These are phyloP conservation scores for Nakataea oryzae DNA, from an alignment of 2,329 filamentous ascomycete genomes.

Conservation along the genomic window DNA sequence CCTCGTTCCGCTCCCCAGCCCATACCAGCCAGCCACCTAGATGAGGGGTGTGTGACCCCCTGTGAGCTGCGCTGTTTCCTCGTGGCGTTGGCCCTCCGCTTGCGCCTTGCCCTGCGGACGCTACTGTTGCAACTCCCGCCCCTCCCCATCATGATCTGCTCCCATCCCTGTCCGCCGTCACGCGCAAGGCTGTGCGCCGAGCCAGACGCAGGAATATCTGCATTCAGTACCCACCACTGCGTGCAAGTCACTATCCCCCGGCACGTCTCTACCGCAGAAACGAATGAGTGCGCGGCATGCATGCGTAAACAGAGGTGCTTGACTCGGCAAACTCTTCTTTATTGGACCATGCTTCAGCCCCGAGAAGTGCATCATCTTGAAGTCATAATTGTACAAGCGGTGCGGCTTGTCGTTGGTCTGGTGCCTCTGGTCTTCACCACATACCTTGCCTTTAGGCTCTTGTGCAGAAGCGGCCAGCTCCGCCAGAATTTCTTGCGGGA, in stretches of 20 bases:
- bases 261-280: too few relatives aligned
- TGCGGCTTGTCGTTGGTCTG: background rate
- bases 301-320: background rate
- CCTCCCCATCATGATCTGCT: background rate
- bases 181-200: background rate
- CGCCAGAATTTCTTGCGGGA: too few relatives aligned
- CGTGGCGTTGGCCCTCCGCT: background rate
- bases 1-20: background rate
- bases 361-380: background rate
- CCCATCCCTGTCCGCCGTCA: background rate
- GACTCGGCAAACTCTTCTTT: background rate
- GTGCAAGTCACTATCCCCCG: too few relatives aligned
- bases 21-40: background rate
- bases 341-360: background rate
- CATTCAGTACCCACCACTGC: background rate
- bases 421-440: background rate
- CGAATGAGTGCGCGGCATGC: background rate
- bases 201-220: background rate
- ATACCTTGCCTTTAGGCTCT: background rate
- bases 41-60: background rate
- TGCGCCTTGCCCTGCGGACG: background rate
- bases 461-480: background rate
- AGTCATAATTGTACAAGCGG: background rate
- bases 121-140: too few relatives aligned
- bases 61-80: background rate